These are phyloP conservation scores for Apiospora aurea DNA, from an alignment of 2,329 filamentous ascomycete species.

Conservation along the genomic window DNA sequence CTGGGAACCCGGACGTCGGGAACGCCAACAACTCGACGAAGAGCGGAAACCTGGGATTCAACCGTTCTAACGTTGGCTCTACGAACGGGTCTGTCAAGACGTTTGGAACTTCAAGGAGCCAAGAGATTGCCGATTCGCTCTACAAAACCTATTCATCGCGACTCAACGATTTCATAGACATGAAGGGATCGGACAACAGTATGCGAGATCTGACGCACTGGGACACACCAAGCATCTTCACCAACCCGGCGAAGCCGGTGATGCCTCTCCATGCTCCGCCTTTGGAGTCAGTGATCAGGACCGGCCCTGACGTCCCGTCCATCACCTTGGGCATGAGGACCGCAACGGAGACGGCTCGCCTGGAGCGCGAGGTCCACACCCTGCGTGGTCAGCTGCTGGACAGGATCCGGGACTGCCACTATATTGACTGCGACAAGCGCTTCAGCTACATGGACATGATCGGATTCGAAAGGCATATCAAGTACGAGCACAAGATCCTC, in stretches of 20 bases:
- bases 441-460: conserved; percentile 41
- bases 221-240: conserved; percentile 39
- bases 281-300: conserved; percentile 47
- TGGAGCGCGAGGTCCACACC: conserved; percentile 45
- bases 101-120: not conserved
- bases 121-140: conserved; percentile 23
- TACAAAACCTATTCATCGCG: conserved; percentile 1
- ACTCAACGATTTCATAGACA: conserved; percentile 27
- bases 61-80: not conserved
- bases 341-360: conserved; percentile 46
- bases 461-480: conserved; percentile 46
- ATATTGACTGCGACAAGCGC: conserved; percentile 44
- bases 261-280: conserved; percentile 46
- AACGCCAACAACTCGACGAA: not conserved
- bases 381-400: conserved; percentile 45
- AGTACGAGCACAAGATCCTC: conserved; percentile 41
- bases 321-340: conserved; percentile 49
- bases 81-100: conserved; percentile 24
- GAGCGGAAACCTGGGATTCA: not conserved
- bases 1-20: not conserved
- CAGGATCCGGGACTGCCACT: conserved; percentile 48
- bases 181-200: conserved; percentile 23
- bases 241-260: conserved; percentile 41
- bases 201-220: conserved; percentile 42
- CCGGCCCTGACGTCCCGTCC: conserved; percentile 44